Conservation (phyloP, 441 rosid genomes). For the Erysimum pusillum region DNA sequence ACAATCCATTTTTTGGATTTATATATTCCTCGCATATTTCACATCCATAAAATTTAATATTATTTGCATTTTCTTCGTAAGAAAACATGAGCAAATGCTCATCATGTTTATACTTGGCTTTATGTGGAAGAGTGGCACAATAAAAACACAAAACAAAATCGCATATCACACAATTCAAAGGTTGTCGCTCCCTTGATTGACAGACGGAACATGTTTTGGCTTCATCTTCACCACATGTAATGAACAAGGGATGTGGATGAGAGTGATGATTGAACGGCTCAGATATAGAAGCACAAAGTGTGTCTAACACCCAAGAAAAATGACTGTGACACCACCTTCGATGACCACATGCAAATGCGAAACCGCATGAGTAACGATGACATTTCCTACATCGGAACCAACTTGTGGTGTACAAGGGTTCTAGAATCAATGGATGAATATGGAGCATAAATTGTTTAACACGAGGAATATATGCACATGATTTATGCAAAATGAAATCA, state of each 20-base stretch:
- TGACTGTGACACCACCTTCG: too few species aligned
- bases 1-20: neutral
- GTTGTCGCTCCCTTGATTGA: fast-evolving
- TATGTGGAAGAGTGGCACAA: slow-evolving; percentile 13
- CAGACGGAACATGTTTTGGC: slow-evolving; percentile 8
- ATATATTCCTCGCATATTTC: neutral
- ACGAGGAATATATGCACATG: slow-evolving; percentile 33
- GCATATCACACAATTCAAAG: slow-evolving; percentile 16
- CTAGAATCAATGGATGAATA: slow-evolving; percentile 1
- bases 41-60: neutral
- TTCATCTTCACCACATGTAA: neutral
- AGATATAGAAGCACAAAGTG: slow-evolving; percentile 23
- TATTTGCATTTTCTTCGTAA: neutral
- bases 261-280: neutral
- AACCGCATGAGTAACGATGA: neutral
- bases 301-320: neutral
- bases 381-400: neutral
- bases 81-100: neutral
- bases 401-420: neutral
- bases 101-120: neutral
- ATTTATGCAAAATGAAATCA: slow-evolving; percentile 37
- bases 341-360: neutral
- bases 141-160: slow-evolving; percentile 10
- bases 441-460: neutral
- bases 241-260: slow-evolving; percentile 23